Evolutionary conservation across 352 stramenopile species (phyloP), one percentile per base, ranked within the genome.

Genomic region (Lagenidium giganteum): DNA sequence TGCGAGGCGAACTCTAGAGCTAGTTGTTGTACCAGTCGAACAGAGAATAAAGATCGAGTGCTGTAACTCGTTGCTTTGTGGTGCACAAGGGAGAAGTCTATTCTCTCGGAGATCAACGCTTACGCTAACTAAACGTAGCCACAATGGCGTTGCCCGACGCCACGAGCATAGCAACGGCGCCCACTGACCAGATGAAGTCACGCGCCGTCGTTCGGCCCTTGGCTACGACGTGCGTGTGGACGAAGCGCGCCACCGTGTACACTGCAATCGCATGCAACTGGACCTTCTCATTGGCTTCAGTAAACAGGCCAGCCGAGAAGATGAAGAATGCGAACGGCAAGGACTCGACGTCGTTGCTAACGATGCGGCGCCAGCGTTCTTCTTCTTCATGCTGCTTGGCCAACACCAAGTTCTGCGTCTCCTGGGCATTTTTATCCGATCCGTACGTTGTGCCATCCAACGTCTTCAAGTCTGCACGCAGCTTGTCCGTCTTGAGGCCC

Each of bases 301-400:
- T 63, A 0, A 54, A 23, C 25, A 82, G 70, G 8, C 60, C 60
- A 3, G 35, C 53, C 29, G 45, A 58, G 42, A 78, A 81, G 35
- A 81, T 60, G 12, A 70, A 44, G 27, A 81, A 57, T 9, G 62
- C 69, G 4, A 85, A 42, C n/a, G 68, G 70, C 31, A 83, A 66
- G 26, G 69, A 78, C 53, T 83, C 70, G 24, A 80, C 42, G 33
- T 83, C 70, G 56, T 83, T 83, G 27, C 63, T 53, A 35, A 76
- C 55, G 38, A 83, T 81, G 21, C 65, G 59, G 21, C 71, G 69
- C 67, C 70, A 83, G n/a, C 70, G 70, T 52, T 68, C 50, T 23
- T 80, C 67, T 32, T 9, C 28, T n/a, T n/a, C n/a, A n/a, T n/a
- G n/a, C n/a, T n/a, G n/a, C n/a, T n/a, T n/a, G n/a, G n/a, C n/a